Conservation (phyloP, 2,329 filamentous ascomycete species). For the Aspergillus texensis region DNA sequence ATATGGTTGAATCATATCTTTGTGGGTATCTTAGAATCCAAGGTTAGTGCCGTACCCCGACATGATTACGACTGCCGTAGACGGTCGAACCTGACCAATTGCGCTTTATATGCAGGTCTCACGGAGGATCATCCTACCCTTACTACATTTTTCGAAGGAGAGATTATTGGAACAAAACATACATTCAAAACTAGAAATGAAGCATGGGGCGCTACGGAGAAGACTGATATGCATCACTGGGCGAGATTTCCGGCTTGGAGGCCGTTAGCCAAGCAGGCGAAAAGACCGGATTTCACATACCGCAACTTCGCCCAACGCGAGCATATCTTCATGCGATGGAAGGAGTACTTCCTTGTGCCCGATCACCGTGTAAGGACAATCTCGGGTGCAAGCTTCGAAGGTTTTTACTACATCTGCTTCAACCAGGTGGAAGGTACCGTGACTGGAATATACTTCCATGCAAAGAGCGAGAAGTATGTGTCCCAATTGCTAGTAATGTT, state of each 20-base stretch:
- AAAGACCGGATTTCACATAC: slow-evolving; percentile 60
- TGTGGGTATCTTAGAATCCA: slow-evolving; percentile 95
- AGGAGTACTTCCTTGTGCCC: slow-evolving; percentile 95
- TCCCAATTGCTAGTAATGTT: neutral
- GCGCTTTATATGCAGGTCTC: slow-evolving; percentile 61
- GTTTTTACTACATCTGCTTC: slow-evolving; percentile 99
- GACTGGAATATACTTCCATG: slow-evolving; percentile 95
- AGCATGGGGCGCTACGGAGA: slow-evolving; percentile 88
- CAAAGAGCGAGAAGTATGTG: slow-evolving; percentile 92
- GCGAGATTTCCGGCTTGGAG: slow-evolving; percentile 84
- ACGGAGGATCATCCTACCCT: slow-evolving; percentile 96
- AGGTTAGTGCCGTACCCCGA: slow-evolving; percentile 57
- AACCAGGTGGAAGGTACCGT: slow-evolving; percentile 86
- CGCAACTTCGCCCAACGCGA: slow-evolving; percentile 77
- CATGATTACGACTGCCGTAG: neutral
- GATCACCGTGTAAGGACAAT: slow-evolving; percentile 92
- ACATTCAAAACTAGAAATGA: slow-evolving; percentile 89
- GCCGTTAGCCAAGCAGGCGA: slow-evolving; percentile 68
- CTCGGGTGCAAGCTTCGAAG: slow-evolving; percentile 92
- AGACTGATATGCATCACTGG: slow-evolving; percentile 93
- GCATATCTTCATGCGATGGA: slow-evolving; percentile 98
- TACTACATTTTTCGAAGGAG: slow-evolving; percentile 96
- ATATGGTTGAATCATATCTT: slow-evolving; percentile 89
- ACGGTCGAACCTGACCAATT: slow-evolving; percentile 5
- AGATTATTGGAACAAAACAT: slow-evolving; percentile 94